Evolutionary conservation across 2,329 filamentous ascomycete genomes (phyloP).

Genomic region (Curvularia eragrostidis): DNA sequence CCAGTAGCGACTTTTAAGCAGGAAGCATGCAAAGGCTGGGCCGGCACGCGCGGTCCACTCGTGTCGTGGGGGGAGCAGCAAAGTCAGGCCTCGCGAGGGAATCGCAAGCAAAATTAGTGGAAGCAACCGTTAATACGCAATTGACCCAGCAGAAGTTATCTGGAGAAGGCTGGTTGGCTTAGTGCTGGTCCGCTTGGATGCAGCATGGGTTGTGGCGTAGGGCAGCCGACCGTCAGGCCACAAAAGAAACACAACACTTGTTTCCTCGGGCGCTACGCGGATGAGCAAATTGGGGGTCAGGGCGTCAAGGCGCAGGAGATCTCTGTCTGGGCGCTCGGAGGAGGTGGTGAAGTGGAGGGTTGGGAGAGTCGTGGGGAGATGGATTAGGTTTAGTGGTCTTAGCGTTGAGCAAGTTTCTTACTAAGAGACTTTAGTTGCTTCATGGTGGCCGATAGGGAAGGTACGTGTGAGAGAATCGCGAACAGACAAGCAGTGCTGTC

Average conservation of each 20-base stretch:
- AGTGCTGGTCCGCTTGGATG: not conserved
- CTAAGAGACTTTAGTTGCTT: conserved; percentile 22
- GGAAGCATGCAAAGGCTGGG: conserved; percentile 15
- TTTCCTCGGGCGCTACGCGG: conserved; percentile 16
- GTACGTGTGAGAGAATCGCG: conserved; percentile 3
- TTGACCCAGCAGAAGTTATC: conserved; percentile 9
- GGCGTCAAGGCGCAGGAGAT: conserved; percentile 30
- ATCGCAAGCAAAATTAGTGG: conserved; percentile 7
- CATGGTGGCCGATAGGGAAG: conserved; percentile 9
- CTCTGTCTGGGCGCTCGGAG: conserved; percentile 25
- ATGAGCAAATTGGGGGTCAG: conserved; percentile 22
- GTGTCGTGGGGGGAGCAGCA: conserved; percentile 12
- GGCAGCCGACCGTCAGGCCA: conserved; percentile 19
- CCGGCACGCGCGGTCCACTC: conserved; percentile 12
- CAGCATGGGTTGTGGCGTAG: conserved; percentile 20
- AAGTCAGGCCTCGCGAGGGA: conserved; percentile 12
- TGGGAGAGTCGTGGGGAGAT: conserved; percentile 23
- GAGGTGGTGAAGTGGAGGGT: conserved; percentile 29
- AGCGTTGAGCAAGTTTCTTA: conserved; percentile 34
- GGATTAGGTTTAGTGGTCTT: conserved; percentile 28
- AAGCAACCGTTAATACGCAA: conserved; percentile 8
- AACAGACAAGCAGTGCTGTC: not conserved
- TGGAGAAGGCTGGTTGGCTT: not conserved
- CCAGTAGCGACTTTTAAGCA: conserved; percentile 21
- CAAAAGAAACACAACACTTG: conserved; percentile 18